Base-by-base conservation (phyloP, 495 filamentous ascomycete genomes). In the Trichoderma gamsii region DNA sequence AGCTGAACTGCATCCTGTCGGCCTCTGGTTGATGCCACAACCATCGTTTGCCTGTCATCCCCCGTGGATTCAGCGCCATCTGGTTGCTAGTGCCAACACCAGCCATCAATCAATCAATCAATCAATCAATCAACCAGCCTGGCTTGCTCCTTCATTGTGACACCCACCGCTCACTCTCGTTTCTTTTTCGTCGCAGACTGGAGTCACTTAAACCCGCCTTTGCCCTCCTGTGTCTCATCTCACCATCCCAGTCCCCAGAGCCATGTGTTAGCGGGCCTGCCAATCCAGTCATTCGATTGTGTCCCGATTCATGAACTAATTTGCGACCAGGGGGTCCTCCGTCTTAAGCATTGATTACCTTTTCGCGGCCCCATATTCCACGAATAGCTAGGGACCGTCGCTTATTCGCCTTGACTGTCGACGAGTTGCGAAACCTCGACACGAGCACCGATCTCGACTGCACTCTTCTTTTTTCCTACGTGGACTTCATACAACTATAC, bases 261-360 rank as follows among this genome's bases (percentile, higher is more conserved):
- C 56, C 56, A 61, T 61, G 56, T 32, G 56, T 21, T 32, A 29
- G 56, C 56, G 56, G 56, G 56, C 56, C 56, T 61, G 56, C 56
- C 25, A 61, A 16, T 27, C 56, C 56, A 32, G 56, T 61, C 56
- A 23, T 61, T 61, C 56, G 56, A 61, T 61, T 61, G 56, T 56
- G 51, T 61, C 56, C 56, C 56, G 25, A 32, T 61, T 61, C 56
- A 61, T 61, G 16, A 18, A 61, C 56, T 61, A 61, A 61, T 32
- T n/a, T 21, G 35, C 25, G 56, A 61, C 56, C 56, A 61, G 56
- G 56, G 56, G 56, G 25, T 23, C 51, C 51, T 59, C 21, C 29
- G 29, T 61, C 21, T 23, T 32, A 13, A 32, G 56, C 56, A 61
- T 61, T 61, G 56, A 61, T 32, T 61, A 61, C 56, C 56, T 13